Percentiles rank a stretch among this genome's conserved stretches.
Evolutionary conservation across 805 yeast species (phyloP).

Genomic region (Allodekkera sacchari): DNA sequence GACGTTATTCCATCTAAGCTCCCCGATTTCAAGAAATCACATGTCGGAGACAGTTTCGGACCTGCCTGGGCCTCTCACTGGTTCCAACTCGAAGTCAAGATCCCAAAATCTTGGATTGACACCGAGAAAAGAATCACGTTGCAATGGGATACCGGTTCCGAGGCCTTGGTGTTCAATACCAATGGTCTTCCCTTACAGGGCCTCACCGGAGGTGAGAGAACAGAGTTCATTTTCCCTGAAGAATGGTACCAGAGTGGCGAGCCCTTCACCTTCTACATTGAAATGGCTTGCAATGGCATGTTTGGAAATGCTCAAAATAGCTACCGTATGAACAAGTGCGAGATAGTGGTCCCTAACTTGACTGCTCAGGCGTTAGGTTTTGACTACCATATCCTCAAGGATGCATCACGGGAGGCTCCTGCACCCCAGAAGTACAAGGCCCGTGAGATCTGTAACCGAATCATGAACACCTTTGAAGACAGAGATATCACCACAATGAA

Average conservation of each 20-base stretch:
- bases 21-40: constrained; percentile 45
- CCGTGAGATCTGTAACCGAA: constrained; percentile 65
- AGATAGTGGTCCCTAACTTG: constrained; percentile 70
- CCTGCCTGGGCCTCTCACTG: constrained; percentile 98
- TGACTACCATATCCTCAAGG: constrained; percentile 85
- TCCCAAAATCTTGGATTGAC: constrained; percentile 54
- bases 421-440: constrained; percentile 85
- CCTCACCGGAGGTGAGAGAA: constrained; percentile 76
- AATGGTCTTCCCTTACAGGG: constrained; percentile 73
- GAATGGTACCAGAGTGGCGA: constrained; percentile 29
- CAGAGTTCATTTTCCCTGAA: constrained; percentile 60
- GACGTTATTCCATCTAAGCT: constrained; percentile 45
- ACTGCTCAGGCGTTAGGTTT: constrained; percentile 69
- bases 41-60: constrained; percentile 61
- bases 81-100: constrained; percentile 62
- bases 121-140: constrained; percentile 33
- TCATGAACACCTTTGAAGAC: constrained; percentile 79
- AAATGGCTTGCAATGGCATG: constrained; percentile 92
- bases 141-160: constrained; percentile 74
- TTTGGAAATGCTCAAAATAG: constrained; percentile 58
- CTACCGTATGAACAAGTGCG: constrained; percentile 62
- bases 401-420: constrained; percentile 82
- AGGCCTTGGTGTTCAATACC: constrained; percentile 68
- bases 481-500: constrained; percentile 47
- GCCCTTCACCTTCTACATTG: constrained; percentile 67